Conservation (phyloP, 1,284 basidiomycete genomes). For the Ustilago esculenta region DNA sequence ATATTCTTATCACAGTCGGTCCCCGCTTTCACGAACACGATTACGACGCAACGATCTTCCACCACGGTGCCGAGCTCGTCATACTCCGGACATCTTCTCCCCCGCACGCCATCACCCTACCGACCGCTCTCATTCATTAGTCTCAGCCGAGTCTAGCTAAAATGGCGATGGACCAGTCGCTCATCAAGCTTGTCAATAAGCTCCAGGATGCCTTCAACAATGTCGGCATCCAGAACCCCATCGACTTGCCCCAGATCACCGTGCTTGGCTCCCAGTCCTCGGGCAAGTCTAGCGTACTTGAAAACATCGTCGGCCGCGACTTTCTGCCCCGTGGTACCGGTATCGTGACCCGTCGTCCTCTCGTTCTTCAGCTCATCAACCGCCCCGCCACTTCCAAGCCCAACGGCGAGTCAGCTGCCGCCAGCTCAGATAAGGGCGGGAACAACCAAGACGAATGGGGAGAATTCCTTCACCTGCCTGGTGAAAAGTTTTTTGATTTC, state of each 20-base stretch:
- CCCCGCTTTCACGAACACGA: conserved; percentile 17
- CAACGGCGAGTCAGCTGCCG: conserved; percentile 17
- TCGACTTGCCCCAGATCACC: conserved; percentile 71
- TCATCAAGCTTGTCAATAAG: conserved; percentile 94
- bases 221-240: conserved; percentile 70
- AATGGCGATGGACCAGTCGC: conserved; percentile 71
- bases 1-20: background rate
- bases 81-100: background rate
- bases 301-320: conserved; percentile 80
- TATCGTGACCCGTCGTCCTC: conserved; percentile 93
- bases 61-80: background rate
- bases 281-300: conserved; percentile 72
- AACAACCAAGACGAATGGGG: conserved; percentile 78
- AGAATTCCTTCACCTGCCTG: conserved; percentile 95
- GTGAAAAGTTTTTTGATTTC: conserved; percentile 95
- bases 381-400: conserved; percentile 65
- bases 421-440: conserved; percentile 7
- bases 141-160: conserved; percentile 3
- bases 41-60: conserved; percentile 18
- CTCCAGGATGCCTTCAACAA: conserved; percentile 74
- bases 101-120: background rate
- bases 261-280: conserved; percentile 71
- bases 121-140: too few species aligned
- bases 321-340: conserved; percentile 93
- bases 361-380: conserved; percentile 95